Percentiles rank a stretch among this genome's conserved stretches.
Evolutionary conservation across 768 basidiomycete genomes (phyloP).

Genomic region (Kwoniella dejecticola): DNA sequence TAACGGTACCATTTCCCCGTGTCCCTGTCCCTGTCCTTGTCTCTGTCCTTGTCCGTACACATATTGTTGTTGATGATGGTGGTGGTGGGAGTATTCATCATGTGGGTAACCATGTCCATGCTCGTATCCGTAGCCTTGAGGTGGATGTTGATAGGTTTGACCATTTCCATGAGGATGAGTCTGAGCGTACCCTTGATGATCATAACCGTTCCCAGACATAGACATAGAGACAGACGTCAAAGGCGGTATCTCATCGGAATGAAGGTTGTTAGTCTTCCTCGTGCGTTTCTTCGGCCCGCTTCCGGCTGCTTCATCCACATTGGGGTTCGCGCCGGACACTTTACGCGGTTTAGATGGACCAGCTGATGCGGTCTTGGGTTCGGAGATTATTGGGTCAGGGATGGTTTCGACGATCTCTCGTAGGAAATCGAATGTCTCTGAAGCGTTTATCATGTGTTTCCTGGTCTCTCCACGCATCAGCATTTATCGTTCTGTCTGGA

Average conservation of each 20-base stretch:
- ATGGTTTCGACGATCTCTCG: constrained; percentile 85
- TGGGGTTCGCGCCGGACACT: constrained; percentile 14
- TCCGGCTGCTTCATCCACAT: constrained; percentile 13
- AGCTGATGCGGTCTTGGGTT: constrained; percentile 53
- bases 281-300: constrained; percentile 24
- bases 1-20: no score
- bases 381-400: constrained; percentile 82
- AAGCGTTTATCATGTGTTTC: constrained; percentile 86
- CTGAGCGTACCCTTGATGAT: not conserved
- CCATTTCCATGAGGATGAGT: constrained; percentile 5
- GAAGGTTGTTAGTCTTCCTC: constrained; percentile 16
- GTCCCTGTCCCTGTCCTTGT: not conserved
- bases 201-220: no score
- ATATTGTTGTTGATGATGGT: not conserved
- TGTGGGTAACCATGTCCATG: not conserved
- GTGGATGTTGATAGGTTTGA: no score
- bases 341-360: constrained; percentile 21
- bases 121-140: no score
- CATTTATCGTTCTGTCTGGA: no score
- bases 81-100: not conserved
- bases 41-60: not conserved
- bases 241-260: no score
- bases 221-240: no score
- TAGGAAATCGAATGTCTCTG: constrained; percentile 88
- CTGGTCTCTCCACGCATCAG: constrained; percentile 57